Base-by-base conservation (phyloP, 768 basidiomycete species). In the Russula brevipes region DNA sequence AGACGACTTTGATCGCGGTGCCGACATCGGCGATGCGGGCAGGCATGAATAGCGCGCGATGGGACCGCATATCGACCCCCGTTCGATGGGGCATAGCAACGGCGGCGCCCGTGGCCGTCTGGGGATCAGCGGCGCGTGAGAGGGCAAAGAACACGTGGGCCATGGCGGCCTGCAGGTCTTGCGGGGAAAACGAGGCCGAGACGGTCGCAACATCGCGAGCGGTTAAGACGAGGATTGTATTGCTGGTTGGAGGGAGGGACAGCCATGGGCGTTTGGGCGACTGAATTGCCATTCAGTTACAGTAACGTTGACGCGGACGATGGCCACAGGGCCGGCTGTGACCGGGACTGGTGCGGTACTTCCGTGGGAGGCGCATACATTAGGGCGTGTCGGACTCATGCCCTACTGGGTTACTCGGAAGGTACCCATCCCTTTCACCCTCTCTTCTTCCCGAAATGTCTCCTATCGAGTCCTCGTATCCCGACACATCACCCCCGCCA, bases 11-110 rank as follows among this genome's bases (percentile, higher is more conserved):
- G 63, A 91, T 78, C 3, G 87, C 76, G 1, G 88, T 87, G 2
- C 85, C 85, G 8, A 71, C 68, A 12, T 72, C 64, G 7, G 75
- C 71, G 10, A 87, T 77, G 31, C 87, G 81, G 7, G 89, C 83
- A 2, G 94, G 92, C 94, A 96, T 96, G 73, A 93, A 89, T 2
- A 97, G 77, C 0, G 81, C 77, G 1, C 80, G 86, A 67, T 91
- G 84, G 47, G 79, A 76, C 8, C 72, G 69, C 55, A 80, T 83
- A 0, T 77, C 75, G 11, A 94, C 71, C 0, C 78, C 73, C 0
- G 80, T 82, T 54, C 93, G 80, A 58, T 83, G 86, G 4, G 92
- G 92, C 10, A 7, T 11, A 1, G n/a, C 36, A 1, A n/a, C 39
- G 17, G 19, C 47, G 0, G 35, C 19, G 33, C 24, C n/a, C 46